Conservation (phyloP, 1,284 basidiomycete genomes). For the Chalciporus sp. region DNA sequence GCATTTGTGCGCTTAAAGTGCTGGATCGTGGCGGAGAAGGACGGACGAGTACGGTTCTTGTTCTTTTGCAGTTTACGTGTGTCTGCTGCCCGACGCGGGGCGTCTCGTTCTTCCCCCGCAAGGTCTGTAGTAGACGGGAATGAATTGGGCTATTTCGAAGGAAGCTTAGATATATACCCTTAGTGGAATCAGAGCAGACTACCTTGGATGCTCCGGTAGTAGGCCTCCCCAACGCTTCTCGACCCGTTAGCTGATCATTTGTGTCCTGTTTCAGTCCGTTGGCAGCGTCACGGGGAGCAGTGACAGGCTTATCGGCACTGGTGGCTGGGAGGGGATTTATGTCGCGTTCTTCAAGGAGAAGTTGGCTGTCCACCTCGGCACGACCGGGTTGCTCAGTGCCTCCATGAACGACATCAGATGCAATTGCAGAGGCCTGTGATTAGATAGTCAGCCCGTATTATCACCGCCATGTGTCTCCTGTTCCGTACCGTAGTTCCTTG, state of each 20-base stretch:
- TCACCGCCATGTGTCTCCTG: neutral
- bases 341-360: neutral
- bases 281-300: neutral
- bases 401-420: neutral
- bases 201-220: constrained; percentile 1
- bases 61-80: neutral
- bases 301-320: neutral
- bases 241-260: neutral
- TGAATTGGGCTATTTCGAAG: neutral
- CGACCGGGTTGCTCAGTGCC: neutral
- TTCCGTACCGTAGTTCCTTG: neutral
- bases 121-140: neutral
- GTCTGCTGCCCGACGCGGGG: neutral
- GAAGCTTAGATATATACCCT: neutral
- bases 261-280: neutral
- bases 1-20: too few species aligned
- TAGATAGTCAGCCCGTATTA: neutral
- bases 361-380: neutral
- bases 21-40: neutral
- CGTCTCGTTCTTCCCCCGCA: neutral
- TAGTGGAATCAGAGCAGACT: neutral
- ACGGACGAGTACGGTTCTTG: neutral
- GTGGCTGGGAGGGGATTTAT: too few species aligned
- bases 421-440: neutral
- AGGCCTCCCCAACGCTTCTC: neutral